Conservation (phyloP, 805 yeast species). For the Nakazawaea wickerhamii region DNA sequence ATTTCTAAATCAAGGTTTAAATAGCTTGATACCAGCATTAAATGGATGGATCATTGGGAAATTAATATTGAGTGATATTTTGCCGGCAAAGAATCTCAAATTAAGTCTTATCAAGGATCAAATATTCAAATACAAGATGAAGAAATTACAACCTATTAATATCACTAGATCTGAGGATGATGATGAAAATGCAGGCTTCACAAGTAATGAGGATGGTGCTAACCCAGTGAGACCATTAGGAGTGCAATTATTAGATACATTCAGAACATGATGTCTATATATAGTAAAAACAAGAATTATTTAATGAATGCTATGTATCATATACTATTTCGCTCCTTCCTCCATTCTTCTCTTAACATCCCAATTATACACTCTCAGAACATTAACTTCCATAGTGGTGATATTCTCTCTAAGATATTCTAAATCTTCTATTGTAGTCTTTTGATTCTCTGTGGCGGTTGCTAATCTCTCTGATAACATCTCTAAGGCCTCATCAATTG, state of each 20-base stretch:
- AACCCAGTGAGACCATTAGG: slow-evolving; percentile 60
- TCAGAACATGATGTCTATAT: slow-evolving; percentile 27
- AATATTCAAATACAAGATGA: slow-evolving; percentile 6
- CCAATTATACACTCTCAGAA: slow-evolving; percentile 89
- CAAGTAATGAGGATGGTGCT: slow-evolving; percentile 28
- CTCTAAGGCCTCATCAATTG: slow-evolving; percentile 78
- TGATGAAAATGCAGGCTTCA: slow-evolving; percentile 18
- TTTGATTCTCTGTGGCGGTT: slow-evolving; percentile 54
- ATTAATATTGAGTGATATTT: slow-evolving; percentile 35
- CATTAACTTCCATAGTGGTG: slow-evolving; percentile 96
- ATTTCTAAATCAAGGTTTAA: slow-evolving; percentile 38
- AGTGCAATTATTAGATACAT: slow-evolving; percentile 54
- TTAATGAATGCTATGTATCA: no score
- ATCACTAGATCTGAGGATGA: slow-evolving; percentile 4
- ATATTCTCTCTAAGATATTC: slow-evolving; percentile 83
- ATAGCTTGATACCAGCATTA: slow-evolving; percentile 32
- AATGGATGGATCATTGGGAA: slow-evolving; percentile 40
- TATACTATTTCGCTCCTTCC: slow-evolving; percentile 36
- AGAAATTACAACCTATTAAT: slow-evolving; percentile 3
- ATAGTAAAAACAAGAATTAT: background rate
- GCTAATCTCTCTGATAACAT: slow-evolving; percentile 57
- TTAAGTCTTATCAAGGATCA: slow-evolving; percentile 8
- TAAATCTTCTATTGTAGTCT: slow-evolving; percentile 71
- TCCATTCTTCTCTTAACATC: slow-evolving; percentile 72
- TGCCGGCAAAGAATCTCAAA: slow-evolving; percentile 33